Base-by-base conservation (phyloP, 2,329 filamentous ascomycete genomes). In the Ophiostoma sp. region DNA sequence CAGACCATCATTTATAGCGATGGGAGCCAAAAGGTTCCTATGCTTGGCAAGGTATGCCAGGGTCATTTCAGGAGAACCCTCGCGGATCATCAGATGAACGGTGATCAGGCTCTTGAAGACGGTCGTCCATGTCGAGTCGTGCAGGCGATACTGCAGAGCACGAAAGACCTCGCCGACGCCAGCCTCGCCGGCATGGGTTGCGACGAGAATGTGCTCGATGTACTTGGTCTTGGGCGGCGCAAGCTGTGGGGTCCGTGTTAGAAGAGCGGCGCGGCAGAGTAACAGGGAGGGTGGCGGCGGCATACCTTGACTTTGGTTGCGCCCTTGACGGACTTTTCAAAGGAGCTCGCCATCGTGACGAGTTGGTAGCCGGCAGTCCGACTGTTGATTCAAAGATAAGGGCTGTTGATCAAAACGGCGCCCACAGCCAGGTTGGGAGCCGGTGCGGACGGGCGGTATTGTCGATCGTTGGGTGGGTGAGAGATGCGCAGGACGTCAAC, bases 291-390 rank as follows among this genome's bases (percentile, higher is more conserved):
- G 3, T 5, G 31, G 17, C n/a, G n/a, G 5, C 35, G 33, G 57
- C 79, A 79, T 76, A 94, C 93, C 88, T 97, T 98, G 79, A 96
- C 92, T 85, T 98, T 98, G 77, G 94, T 98, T 76, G 92, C 94
- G 82, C 94, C 95, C 85, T 98, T 98, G 78, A 99, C 95, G 76
- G 94, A 96, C 86, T 98, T 99, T 85, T 99, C 95, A 79, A 98
- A 98, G 71, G 92, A 94, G 83, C 89, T 91, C 75, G 90, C 88
- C 91, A 94, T 94, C 75, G 68, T 54, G 57, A 23, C 27, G 10
- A 6, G 35, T 11, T 13, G 36, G 64, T 11, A 36, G 17, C 6
- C 23, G 57, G 57, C 20, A 13, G 10, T n/a, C 36, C 3, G 20
- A 1, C 35, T 10, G 60, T 8, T 8, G 3, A 27, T 11, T 35